phyloP scores from a whole-genome alignment of 176 grass and related monocot genomes.

The Avena sativa region DNA sequence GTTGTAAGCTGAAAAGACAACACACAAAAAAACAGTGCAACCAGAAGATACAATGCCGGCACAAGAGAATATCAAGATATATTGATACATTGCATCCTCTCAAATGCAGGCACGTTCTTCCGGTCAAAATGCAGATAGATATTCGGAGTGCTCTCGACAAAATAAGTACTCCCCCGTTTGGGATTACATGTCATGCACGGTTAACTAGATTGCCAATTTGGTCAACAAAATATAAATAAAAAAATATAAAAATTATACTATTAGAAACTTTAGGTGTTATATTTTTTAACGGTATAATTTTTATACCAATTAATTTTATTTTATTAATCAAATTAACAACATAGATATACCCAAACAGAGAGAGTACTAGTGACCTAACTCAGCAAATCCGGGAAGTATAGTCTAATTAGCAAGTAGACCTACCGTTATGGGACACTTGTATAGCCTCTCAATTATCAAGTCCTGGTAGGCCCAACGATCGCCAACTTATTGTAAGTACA shows the following conservation, averaged over 20 bases:
- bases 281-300: too few species aligned
- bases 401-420: conserved; percentile 36
- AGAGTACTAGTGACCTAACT: too few species aligned
- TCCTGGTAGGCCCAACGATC: conserved; percentile 26
- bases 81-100: not conserved
- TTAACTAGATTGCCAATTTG: too few species aligned
- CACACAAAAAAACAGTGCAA: not conserved
- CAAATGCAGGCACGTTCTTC: not conserved
- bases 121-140: not conserved
- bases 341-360: too few species aligned
- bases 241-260: too few species aligned
- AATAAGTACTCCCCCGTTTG: too few species aligned
- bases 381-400: not conserved
- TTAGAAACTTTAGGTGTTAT: too few species aligned
- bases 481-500: conserved; percentile 23
- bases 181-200: too few species aligned
- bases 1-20: not conserved
- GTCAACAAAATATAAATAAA: too few species aligned
- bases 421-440: conserved; percentile 35
- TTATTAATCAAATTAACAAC: too few species aligned
- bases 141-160: too few species aligned
- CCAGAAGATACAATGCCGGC: not conserved
- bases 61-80: not conserved
- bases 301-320: too few species aligned
- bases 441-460: conserved; percentile 31